Conservation (phyloP, 495 filamentous ascomycete species). For the Aspergillus haitiensis region DNA sequence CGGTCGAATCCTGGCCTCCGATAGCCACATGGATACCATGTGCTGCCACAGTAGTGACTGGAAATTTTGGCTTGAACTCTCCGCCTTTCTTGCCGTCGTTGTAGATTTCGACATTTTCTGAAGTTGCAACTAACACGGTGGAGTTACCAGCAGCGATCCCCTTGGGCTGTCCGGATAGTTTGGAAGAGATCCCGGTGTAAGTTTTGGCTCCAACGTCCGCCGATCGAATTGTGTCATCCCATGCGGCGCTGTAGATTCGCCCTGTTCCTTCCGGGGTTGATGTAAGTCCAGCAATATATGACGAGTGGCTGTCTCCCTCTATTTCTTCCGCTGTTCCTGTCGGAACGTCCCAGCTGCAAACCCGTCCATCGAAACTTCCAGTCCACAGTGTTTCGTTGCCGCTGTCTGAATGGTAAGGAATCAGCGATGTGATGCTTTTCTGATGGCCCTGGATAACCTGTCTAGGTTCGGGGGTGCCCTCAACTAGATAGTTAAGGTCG, state of each 20-base stretch:
- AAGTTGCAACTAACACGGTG: conserved; percentile 63
- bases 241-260: conserved; percentile 79
- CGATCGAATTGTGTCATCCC: conserved; percentile 90
- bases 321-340: conserved; percentile 65
- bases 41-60: conserved; percentile 72
- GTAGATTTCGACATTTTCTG: conserved; percentile 63
- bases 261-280: conserved; percentile 52
- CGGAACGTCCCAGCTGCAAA: conserved; percentile 75
- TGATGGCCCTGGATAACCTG: conserved; percentile 88
- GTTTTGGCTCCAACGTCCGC: conserved; percentile 62
- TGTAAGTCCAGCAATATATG: conserved; percentile 77
- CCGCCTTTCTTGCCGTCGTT: conserved; percentile 56
- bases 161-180: conserved; percentile 62
- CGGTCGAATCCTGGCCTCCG: conserved; percentile 66
- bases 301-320: conserved; percentile 76
- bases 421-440: conserved; percentile 81
- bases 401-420: conserved; percentile 45
- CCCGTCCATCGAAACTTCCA: conserved; percentile 85
- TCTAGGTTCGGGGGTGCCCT: conserved; percentile 65
- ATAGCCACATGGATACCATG: conserved; percentile 67
- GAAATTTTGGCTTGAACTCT: conserved; percentile 61
- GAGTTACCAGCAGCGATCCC: conserved; percentile 48
- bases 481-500: conserved; percentile 83
- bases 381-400: conserved; percentile 67
- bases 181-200: conserved; percentile 55